Evolutionary conservation across 306 rosid genomes (phyloP), one percentile per base, ranked within the genome.

Genomic region (Prosopis cineraria): DNA sequence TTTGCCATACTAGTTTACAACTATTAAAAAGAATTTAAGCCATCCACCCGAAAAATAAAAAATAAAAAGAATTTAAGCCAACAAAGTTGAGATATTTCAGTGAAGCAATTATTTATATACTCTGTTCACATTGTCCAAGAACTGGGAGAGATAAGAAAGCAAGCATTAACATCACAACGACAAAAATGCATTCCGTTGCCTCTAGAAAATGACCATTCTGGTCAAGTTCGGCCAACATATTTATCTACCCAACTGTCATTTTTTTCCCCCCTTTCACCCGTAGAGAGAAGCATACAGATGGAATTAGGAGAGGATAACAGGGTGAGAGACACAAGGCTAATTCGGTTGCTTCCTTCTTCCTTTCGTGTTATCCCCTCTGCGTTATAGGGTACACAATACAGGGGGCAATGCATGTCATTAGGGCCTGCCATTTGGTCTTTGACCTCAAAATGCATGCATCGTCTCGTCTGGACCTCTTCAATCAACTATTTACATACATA

Each of bases 371-470:
- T 40, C 65, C 80, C 74, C 47, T 66, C 71, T 11, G 71, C 72
- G 40, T 34, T 39, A 40, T 11, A 67, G 47, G 72, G 12, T 67
- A 67, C 87, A 92, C 89, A 87, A 79, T 80, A 86, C 82, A 88
- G 79, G 65, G 65, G 78, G 65, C 40, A 65, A 81, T 81, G 93
- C 93, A 85, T 52, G 66, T 80, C 79, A 85, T 77, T 79, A 76
- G 75, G 91, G 97, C 91, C 97, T 80, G 95, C 87, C 95, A 90
- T 88, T 87, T 66, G 88, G 88, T 84, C 97, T 92, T 90, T 84
- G 97, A 90, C 97, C 95, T 75, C 84, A 85, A 87, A 82, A 83
- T 37, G 86, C 93, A 88, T 81, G 66, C 72, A 80, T 81, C 24
- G 19, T 33, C 80, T 83, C 27, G 12, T 43, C 81, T 82, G 80